Evolutionary conservation across 257 asterid genomes (phyloP), one percentile per base, ranked within the genome.

Genomic region (Scutellaria galericulata): DNA sequence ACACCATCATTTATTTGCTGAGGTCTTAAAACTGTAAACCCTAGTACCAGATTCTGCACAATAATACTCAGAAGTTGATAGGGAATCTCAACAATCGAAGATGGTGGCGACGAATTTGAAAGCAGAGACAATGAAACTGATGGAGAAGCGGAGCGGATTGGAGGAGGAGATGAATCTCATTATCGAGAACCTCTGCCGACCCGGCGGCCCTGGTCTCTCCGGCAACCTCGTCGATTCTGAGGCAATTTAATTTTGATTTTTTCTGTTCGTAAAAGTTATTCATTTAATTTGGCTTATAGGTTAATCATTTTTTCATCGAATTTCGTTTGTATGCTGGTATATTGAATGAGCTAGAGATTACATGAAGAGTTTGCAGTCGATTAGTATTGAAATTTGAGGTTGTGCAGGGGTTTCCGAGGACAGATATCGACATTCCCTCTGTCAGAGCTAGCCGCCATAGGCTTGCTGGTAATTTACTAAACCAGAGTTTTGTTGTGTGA

Each of bases 371-470:
- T 24, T 39, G 24, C 27, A 39, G 68, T 64, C 1, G 39, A 13
- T 3, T 42, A 6, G 15, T 64, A n/a, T 20, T 60, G 53, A 51
- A 22, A 7, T 24, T 60, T 71, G 80, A 48, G 72, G 64, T 27
- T 75, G 37, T 83, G 83, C 89, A 94, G 99, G 98, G 99, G 11
- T 94, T 94, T 77, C 99, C 99, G 15, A 86, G 97, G 86, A 46
- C 88, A 2, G 99, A 91, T 75, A 86, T 94, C 61, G 99, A 91
- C 78, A 81, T 94, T 69, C 89, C 84, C 1, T 50, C 80, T 9
- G 97, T 91, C 47, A 78, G 99, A 74, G 88, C 91, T 10, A 87
- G 88, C 37, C 90, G 99, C 42, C 90, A 48, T 51, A 84, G 85
- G 79, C 96, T 94, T 78, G 80, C 94, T 68, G 96, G 99, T 91